Evolutionary conservation across 129 eudicot species (phyloP), one percentile per base, ranked within the genome.

Genomic region (Silybum marianum): DNA sequence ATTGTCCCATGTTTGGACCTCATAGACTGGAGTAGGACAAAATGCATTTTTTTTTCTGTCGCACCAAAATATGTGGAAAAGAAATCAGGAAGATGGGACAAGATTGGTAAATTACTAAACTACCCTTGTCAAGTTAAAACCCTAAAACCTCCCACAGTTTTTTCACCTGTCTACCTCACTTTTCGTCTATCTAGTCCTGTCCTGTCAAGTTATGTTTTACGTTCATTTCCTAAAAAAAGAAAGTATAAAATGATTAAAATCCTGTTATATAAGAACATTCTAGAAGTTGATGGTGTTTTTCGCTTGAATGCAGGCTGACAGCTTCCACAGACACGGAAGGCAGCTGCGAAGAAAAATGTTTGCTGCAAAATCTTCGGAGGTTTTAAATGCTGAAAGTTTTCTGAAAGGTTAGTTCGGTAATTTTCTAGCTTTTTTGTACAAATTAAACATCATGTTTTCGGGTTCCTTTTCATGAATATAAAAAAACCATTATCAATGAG

Each of bases 291-390:
- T 48, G 39, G 46, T 19, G 12, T 44, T 6, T 13, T 39, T 18
- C 12, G 10, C 36, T 39, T 12, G 42, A 38, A 21, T 76, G 80
- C 90, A 93, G 97, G 96, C 96, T 13, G 91, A 89, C 81, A 89
- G 89, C 83, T 93, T 93, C 86, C 96, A 91, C 76, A 80, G 88
- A 73, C 36, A 32, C 36, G 6, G 36, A 46, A 88, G 96, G 81
- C 89, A 86, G 48, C 84, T 91, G 73, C 77, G 91, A 32, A 72
- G 93, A 51, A 85, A 88, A 77, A 91, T 91, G 95, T 91, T 91
- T 97, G 98, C 73, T 91, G 82, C 95, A 94, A 75, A 94, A 88
- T 75, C 81, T 88, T 67, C 92, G 81, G 89, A n/a, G 92, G 93
- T 68, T 81, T 91, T 74, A 82, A 80, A 84, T 87, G 89, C 9